Evolutionary conservation across 495 filamentous ascomycete species (phyloP), one percentile per base, ranked within the genome.

Genomic region (Neurospora pannonica): DNA sequence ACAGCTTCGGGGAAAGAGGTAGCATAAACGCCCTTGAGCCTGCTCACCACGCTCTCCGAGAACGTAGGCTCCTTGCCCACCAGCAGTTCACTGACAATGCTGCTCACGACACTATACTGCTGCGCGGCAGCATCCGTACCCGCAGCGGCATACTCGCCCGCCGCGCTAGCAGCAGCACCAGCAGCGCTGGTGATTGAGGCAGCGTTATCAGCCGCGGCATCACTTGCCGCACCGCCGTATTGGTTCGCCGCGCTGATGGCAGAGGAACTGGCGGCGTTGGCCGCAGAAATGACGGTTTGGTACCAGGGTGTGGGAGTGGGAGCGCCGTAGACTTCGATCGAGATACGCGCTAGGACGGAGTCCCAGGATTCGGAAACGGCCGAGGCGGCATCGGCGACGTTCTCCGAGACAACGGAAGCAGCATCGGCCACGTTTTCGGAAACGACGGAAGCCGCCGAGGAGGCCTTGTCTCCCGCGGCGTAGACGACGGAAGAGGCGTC

Each of bases 21-120:
- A 0, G 80, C 78, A 67, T 90, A 89, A 0, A 90, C 92, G 3
- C 88, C 89, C 39, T 86, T 87, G 7, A 97, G 86, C 28, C 91
- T 88, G 72, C 84, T 89, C 84, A 94, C 88, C 0, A 95, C 91
- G 73, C 91, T 92, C 76, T 97, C 93, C 0, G 92, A 93, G 77
- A 93, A 97, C 17, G 90, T 87, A 6, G 93, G 92, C 79, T 97
- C 93, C 81, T 90, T 92, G 34, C 92, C 94, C 67, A 84, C 79
- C 36, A 97, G 83, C 4, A 97, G 83, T 77, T 97, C 93, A 15
- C 90, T 91, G 17, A 97, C 86, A 2, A 97, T 84, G 28, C 85
- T 88, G 77, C 90, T 88, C 3, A 97, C 84, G n/a, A 87, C 90
- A 10, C 88, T 87, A 75, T 92, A 94, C 71, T 92, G 92, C 3